Base-by-base conservation (phyloP, 1,284 basidiomycete species). In the Trametes pubescens region DNA sequence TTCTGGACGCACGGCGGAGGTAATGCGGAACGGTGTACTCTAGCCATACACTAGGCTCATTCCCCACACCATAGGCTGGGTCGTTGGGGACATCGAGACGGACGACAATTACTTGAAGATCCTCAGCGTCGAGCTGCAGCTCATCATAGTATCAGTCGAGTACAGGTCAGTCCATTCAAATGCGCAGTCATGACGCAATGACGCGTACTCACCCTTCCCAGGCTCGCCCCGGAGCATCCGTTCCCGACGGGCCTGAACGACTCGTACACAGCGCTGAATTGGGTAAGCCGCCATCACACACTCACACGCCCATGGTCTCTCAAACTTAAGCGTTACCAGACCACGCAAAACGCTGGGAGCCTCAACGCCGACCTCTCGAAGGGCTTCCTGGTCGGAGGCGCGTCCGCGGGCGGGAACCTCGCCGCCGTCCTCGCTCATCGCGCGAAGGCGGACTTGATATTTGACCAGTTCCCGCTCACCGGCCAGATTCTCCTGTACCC, bases 161-260 rank as follows among this genome's bases (percentile, higher is more conserved):
- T 32, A n/a, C 34, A 24, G 24, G 18, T 21, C 5, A 7, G 24
- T 4, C 8, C 21, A 22, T 44, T 18, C 16, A 44, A 14, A 38
- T 21, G 43, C 43, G 11, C 38, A 40, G 18, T 14, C 21, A 21
- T 44, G 43, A 18, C 11, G 11, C 21, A 44, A 8, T 44, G 7
- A 22, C 11, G 21, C n/a, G 2, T 18, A 38, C 18, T 9, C 4
- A 44, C 18, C 18, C n/a, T 10, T 18, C 9, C 6, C 21, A 67
- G 80, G 21, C 73, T 79, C 18, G 79, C 80, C 2, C 81, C 81
- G 0, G 77, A 79, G 54, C 60, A 76, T 59, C 75, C 77, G 0
- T 82, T 75, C 69, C 81, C 81, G 0, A 75, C 73, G 0, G 75
- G 76, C 0, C 71, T 78, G 4, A 73, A 80, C 29, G 81, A 82